phyloP scores from a whole-genome alignment of 1,284 basidiomycete genomes.

The Lentinus polychrous region DNA sequence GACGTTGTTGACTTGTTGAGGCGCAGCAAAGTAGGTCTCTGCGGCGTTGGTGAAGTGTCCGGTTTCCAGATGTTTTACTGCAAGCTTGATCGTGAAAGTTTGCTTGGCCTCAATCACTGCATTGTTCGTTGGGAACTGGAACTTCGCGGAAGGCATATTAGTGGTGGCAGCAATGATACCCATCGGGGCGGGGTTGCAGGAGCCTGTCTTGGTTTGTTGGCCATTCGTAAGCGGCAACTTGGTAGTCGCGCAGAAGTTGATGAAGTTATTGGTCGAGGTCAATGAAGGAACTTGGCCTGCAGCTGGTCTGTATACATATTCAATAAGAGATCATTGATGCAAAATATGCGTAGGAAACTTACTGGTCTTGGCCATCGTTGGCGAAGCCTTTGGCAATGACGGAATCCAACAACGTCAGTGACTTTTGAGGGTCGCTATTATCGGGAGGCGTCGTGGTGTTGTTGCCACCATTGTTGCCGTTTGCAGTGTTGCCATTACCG shows the following conservation, averaged over 20 bases:
- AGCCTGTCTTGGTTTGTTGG: constrained; percentile 41
- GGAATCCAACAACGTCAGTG: constrained; percentile 21
- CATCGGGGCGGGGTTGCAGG: constrained; percentile 61
- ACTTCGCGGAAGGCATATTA: constrained; percentile 56
- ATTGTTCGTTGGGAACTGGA: constrained; percentile 48
- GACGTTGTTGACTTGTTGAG: constrained; percentile 48
- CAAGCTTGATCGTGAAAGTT: constrained; percentile 52
- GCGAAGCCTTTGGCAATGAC: constrained; percentile 23
- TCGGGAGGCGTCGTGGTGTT: not conserved
- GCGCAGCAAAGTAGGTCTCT: constrained; percentile 59
- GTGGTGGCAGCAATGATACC: constrained; percentile 47
- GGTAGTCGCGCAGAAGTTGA: constrained; percentile 38
- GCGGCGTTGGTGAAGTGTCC: constrained; percentile 59
- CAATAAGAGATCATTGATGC: not conserved
- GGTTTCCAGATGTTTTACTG: constrained; percentile 48
- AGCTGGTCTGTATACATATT: constrained; percentile 19
- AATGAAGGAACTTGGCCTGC: constrained; percentile 36
- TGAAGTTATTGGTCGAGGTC: constrained; percentile 51
- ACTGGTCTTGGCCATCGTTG: constrained; percentile 34
- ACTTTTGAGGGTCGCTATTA: constrained; percentile 23
- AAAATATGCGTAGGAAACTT: constrained; percentile 2
- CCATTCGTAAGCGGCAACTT: constrained; percentile 37
- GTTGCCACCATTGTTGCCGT: not conserved
- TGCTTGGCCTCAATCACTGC: constrained; percentile 43
- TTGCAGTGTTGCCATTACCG: constrained; percentile 4